Evolutionary conservation across 78 protist genomes (phyloP).

Genomic region (Cavenderia fasciculata): DNA sequence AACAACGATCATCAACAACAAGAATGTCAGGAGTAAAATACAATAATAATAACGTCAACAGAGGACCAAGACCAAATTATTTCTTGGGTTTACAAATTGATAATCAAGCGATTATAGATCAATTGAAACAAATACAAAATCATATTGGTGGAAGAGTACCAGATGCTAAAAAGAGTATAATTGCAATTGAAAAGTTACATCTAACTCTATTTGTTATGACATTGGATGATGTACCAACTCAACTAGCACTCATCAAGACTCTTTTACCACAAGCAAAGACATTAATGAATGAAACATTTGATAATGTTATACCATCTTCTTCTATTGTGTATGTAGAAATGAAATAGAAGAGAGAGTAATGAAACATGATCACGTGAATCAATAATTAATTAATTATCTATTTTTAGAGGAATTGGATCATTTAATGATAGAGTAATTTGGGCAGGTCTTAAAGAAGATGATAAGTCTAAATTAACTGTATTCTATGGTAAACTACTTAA

Average conservation of each 20-base stretch:
- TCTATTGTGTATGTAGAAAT: not conserved
- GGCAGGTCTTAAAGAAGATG: constrained; percentile 43
- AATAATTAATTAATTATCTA: too few relatives aligned
- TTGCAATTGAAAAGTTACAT: constrained; percentile 24
- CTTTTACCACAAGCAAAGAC: constrained; percentile 8
- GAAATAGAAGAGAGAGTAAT: too few relatives aligned
- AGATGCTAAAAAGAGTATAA: not conserved
- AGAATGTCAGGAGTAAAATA: not conserved
- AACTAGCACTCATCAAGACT: constrained; percentile 1
- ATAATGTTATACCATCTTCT: not conserved
- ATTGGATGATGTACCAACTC: not conserved
- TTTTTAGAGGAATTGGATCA: constrained; percentile 24
- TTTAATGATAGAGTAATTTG: constrained; percentile 34
- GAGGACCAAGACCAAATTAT: constrained; percentile 28
- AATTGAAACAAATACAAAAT: not conserved
- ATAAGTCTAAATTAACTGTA: not conserved
- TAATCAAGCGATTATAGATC: not conserved
- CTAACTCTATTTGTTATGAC: constrained; percentile 56
- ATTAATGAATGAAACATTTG: constrained; percentile 3
- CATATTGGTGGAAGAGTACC: not conserved
- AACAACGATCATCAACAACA: too few relatives aligned
- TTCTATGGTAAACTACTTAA: not conserved
- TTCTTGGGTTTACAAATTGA: constrained; percentile 33
- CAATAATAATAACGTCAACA: not conserved
- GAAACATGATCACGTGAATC: too few relatives aligned